A percentile compares a stretch with the other conserved stretches of the same genome.
These are phyloP conservation scores for Gracilariopsis chorda DNA, from an alignment of 23 red algal species.

Conservation along the genomic window DNA sequence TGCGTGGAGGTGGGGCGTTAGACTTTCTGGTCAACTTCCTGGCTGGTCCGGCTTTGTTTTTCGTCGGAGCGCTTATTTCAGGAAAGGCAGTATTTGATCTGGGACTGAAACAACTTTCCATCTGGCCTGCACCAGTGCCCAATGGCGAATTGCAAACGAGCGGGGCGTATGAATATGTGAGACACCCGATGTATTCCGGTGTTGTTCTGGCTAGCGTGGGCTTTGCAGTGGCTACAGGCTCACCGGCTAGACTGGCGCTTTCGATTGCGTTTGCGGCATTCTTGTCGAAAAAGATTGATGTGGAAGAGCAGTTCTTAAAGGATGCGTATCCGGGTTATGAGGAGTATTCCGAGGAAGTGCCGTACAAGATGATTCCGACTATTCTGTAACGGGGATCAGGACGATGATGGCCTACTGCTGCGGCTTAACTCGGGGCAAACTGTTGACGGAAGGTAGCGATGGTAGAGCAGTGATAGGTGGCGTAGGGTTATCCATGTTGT, in stretches of 20 bases:
- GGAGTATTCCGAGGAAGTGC: constrained; percentile 61
- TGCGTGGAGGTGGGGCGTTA: constrained; percentile 56
- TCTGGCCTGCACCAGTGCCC: constrained; percentile 87
- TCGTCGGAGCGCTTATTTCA: constrained; percentile 62
- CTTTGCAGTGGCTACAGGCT: constrained; percentile 59
- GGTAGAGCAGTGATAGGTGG: not conserved
- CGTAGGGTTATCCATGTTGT: not conserved
- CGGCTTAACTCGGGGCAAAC: no score
- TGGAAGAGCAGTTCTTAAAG: constrained; percentile 90
- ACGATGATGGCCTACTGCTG: no score
- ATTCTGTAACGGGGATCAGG: no score
- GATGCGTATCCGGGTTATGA: constrained; percentile 87
- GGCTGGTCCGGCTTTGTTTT: constrained; percentile 70
- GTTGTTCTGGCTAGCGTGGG: constrained; percentile 79
- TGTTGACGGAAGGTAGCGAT: not conserved
- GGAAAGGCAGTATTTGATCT: constrained; percentile 83
- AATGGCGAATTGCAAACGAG: constrained; percentile 54
- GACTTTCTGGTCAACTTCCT: constrained; percentile 81
- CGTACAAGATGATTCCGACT: constrained; percentile 81
- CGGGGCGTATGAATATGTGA: constrained; percentile 84
- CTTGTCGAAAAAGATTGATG: constrained; percentile 82
- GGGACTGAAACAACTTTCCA: constrained; percentile 75
- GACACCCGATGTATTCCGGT: constrained; percentile 95
- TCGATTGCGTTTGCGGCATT: constrained; percentile 75
- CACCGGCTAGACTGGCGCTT: constrained; percentile 77